Evolutionary conservation across 2,329 filamentous ascomycete genomes (phyloP).

Genomic region (Trichoderma asperellum): DNA sequence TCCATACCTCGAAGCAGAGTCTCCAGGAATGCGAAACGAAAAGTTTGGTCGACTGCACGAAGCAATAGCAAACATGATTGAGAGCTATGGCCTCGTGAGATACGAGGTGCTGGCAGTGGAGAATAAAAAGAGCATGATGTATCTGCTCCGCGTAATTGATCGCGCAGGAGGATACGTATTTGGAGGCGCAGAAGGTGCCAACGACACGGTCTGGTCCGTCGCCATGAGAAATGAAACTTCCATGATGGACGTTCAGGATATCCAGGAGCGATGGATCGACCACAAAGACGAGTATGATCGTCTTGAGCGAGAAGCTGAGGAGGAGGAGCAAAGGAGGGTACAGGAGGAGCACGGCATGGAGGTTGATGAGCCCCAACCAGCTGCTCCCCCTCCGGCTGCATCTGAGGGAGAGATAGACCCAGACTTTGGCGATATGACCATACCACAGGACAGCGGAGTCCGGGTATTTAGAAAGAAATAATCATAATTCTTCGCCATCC

Average conservation of each 20-base stretch:
- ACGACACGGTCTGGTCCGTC: constrained; percentile 96
- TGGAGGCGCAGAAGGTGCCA: constrained; percentile 85
- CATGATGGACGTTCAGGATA: constrained; percentile 80
- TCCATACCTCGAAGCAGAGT: constrained; percentile 78
- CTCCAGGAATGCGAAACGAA: constrained; percentile 66
- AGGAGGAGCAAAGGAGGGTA: constrained; percentile 72
- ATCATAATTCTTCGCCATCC: constrained; percentile 38
- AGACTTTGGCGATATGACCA: constrained; percentile 56
- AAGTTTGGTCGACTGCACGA: constrained; percentile 87
- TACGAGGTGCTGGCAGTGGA: constrained; percentile 96
- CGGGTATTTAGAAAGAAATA: constrained; percentile 69
- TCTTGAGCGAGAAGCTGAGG: constrained; percentile 72
- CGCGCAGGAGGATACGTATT: constrained; percentile 92
- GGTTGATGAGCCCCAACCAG: constrained; percentile 36
- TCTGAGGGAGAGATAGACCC: constrained; percentile 44
- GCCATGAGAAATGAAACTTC: constrained; percentile 80
- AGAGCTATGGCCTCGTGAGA: constrained; percentile 84
- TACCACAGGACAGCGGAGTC: constrained; percentile 66
- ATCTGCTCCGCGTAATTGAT: constrained; percentile 84
- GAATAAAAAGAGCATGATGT: constrained; percentile 97
- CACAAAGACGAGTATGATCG: constrained; percentile 85
- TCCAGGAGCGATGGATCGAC: constrained; percentile 96
- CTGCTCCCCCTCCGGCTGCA: constrained; percentile 31
- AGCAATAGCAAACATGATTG: constrained; percentile 83
- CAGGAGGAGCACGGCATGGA: constrained; percentile 46